Percentiles rank a stretch among this genome's conserved stretches.
Conservation (phyloP, 805 yeast species). For the Zygotorulaspora sp. region DNA sequence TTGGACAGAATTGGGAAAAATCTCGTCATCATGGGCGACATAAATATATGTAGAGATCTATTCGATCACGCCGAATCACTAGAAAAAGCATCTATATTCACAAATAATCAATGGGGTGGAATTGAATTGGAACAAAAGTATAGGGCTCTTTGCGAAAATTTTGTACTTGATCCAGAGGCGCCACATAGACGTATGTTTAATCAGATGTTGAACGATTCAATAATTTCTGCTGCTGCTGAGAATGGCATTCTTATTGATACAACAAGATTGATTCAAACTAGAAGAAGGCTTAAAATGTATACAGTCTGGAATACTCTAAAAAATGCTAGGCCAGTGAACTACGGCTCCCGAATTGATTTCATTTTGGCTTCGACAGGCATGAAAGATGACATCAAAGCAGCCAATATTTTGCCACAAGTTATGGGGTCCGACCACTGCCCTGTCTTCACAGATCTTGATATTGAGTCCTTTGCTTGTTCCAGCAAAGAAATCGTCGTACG, state of each 20-base stretch:
- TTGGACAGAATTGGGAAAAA: slow-evolving; percentile 55
- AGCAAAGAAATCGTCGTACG: slow-evolving; percentile 4
- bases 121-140: slow-evolving; percentile 31
- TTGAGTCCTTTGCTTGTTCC: slow-evolving; percentile 1
- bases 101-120: slow-evolving; percentile 40
- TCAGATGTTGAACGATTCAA: slow-evolving; percentile 38
- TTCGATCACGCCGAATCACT: slow-evolving; percentile 77
- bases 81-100: slow-evolving; percentile 14
- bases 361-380: slow-evolving; percentile 49
- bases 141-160: slow-evolving; percentile 34
- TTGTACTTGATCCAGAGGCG: slow-evolving; percentile 37
- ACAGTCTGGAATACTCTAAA: slow-evolving; percentile 89
- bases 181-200: slow-evolving; percentile 45
- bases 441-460: slow-evolving; percentile 60
- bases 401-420: slow-evolving; percentile 59
- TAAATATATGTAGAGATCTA: slow-evolving; percentile 74
- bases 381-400: slow-evolving; percentile 33
- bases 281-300: slow-evolving; percentile 56
- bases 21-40: slow-evolving; percentile 82
- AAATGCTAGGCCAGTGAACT: slow-evolving; percentile 73
- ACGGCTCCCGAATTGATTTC: slow-evolving; percentile 84
- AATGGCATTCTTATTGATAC: slow-evolving; percentile 53
- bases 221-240: slow-evolving; percentile 31
- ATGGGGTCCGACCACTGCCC: slow-evolving; percentile 97
- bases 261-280: slow-evolving; percentile 51